Base-by-base conservation (phyloP, 176 grass and related monocot species). In the Musa beccarii region DNA sequence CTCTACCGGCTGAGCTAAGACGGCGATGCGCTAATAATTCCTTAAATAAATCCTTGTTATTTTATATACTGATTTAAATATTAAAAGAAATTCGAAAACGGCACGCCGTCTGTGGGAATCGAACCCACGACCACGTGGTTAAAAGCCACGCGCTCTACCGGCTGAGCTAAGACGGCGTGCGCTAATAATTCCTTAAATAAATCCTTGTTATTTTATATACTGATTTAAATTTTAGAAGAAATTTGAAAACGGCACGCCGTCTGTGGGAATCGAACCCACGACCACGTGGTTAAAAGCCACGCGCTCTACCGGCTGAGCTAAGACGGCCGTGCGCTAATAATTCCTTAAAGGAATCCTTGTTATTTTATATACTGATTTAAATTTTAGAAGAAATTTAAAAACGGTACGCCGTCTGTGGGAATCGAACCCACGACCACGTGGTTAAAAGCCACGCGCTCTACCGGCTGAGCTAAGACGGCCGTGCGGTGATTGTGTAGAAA, bases 91-190 rank as follows among this genome's bases (percentile, higher is more conserved):
- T 22, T 22, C 0, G 22, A 22, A 22, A 22, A 22, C 22, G 22
- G 22, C 22, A 22, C 69, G 64, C 56, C 54, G 56, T 85, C 63
- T 74, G 63, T 84, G 70, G 62, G 63, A 78, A 66, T 80, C 82
- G 53, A 84, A 79, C 63, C 24, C 71, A 22, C 29, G 65, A 80
- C 65, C 73, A 70, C 54, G 49, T 71, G 77, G 77, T 82, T 79
- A 82, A 79, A 82, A 90, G 81, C 75, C 72, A 84, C 83, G 83
- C 86, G 83, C 81, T 92, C 86, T 88, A 88, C 83, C 89, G 7
- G 72, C 72, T 74, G 72, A 74, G 72, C 72, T 74, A 74, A 74
- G 72, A 74, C 72, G 72, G 72, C 26, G n/a, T n/a, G 22, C 22
- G 22, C 22, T 22, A 22, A 22, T 22, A 22, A 22, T 22, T 22